phyloP scores from a whole-genome alignment of 2,329 filamentous ascomycete genomes.

The Metarhizium brunneum region DNA sequence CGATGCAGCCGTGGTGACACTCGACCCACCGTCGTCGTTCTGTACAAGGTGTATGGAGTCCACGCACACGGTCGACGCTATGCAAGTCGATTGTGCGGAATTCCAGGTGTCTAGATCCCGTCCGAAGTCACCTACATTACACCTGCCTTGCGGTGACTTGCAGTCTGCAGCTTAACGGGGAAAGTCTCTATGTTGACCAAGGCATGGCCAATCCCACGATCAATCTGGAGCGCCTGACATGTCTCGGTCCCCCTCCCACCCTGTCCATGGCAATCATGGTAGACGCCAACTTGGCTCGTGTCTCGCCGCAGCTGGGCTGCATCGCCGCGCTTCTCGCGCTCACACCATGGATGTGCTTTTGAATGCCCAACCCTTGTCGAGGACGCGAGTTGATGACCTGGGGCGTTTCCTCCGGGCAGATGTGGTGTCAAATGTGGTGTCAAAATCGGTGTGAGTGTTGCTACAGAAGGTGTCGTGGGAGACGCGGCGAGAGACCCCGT shows the following conservation, averaged over 20 bases:
- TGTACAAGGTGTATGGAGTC: neutral
- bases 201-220: conserved; percentile 4
- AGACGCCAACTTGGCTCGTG: neutral
- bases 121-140: neutral
- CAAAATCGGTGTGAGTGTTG: conserved; percentile 3
- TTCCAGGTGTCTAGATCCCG: neutral
- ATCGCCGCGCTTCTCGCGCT: conserved; percentile 1
- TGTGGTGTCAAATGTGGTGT: neutral
- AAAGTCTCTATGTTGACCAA: neutral
- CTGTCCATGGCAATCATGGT: neutral
- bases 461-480: neutral
- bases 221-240: conserved; percentile 3
- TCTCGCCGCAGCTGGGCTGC: conserved; percentile 1
- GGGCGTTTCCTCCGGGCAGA: neutral
- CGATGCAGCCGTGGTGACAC: neutral
- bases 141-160: neutral
- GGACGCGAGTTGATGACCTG: neutral
- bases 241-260: conserved; percentile 2
- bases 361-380: neutral
- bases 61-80: neutral
- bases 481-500: neutral
- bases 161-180: conserved; percentile 3
- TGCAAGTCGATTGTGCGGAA: neutral
- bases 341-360: neutral
- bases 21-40: neutral